Evolutionary conservation across 257 asterid genomes (phyloP), one percentile per base, ranked within the genome.

Genomic region (Solanum clarkiae): DNA sequence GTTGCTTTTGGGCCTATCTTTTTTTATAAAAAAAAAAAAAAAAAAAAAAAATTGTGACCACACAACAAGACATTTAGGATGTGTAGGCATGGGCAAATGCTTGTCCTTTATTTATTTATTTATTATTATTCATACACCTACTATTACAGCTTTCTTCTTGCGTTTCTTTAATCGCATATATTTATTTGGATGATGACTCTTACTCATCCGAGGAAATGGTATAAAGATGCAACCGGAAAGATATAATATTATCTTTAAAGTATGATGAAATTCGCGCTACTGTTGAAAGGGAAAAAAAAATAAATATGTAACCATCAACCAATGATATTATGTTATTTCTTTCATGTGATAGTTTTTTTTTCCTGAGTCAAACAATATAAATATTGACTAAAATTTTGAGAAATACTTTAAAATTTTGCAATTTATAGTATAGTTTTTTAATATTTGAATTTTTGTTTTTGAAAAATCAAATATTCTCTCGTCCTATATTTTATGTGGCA

Each of bases 61-160:
- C 66, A 66, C 36, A 77, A 77, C 26, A 77, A 51, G 49, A 77
- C 82, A 77, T 51, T 9, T 5, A 70, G 18, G 80, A 53, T 53
- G 17, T 77, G 14, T 29, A 77, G 29, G 84, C 57, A 85, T 89
- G 89, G 91, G 88, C 87, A 85, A 83, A 70, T 69, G 15, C 44
- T 56, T 72, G 29, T 68, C 59, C 53, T 83, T 10, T 59, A 32
- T 32, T 20, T 20, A 4, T 49, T 11, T 49, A 10, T 3, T 51
- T 51, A 17, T 56, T 56, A 17, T 56, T 32, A 32, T 32, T 68
- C n/a, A 15, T 15, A 32, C 4, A 65, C 22, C 75, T 1, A 32
- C 13, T 22, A 4, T 20, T 60, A 10, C 16, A 22, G 15, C 26
- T 60, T 24, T 9, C 20, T 18, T 57, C 12, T 15, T 18, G 57